These are phyloP conservation scores for Leavenworthia alabamica DNA, from an alignment of 345 rosid species.

Conservation along the genomic window DNA sequence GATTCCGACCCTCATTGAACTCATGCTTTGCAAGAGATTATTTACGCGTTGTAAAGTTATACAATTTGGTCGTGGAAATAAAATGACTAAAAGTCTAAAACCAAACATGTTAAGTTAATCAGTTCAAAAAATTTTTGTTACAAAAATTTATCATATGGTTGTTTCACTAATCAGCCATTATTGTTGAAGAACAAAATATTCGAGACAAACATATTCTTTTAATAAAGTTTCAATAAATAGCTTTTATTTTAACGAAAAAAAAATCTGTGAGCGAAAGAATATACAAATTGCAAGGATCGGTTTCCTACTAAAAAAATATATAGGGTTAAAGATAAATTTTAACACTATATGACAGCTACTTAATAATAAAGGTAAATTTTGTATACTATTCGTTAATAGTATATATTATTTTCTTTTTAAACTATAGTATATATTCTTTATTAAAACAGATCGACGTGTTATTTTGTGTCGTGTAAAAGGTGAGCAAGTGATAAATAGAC, in stretches of 20 bases:
- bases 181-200: background rate
- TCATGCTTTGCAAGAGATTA: background rate
- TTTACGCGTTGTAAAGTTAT: background rate
- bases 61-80: background rate
- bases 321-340: background rate
- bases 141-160: background rate
- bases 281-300: background rate
- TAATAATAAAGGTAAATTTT: background rate
- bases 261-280: background rate
- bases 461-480: slow-evolving; percentile 11
- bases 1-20: background rate
- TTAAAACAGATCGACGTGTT: background rate
- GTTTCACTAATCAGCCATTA: background rate
- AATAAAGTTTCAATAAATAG: background rate
- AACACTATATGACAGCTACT: background rate
- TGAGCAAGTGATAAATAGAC: slow-evolving; percentile 11
- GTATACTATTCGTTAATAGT: background rate
- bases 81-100: background rate
- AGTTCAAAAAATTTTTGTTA: background rate
- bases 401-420: background rate
- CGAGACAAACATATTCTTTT: background rate
- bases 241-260: background rate
- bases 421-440: background rate
- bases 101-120: background rate
- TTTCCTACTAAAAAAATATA: background rate